Percentiles rank a stretch among this genome's conserved stretches.
phyloP scores from a whole-genome alignment of 2,329 filamentous ascomycete species.

The Scedosporium apiospermum region DNA sequence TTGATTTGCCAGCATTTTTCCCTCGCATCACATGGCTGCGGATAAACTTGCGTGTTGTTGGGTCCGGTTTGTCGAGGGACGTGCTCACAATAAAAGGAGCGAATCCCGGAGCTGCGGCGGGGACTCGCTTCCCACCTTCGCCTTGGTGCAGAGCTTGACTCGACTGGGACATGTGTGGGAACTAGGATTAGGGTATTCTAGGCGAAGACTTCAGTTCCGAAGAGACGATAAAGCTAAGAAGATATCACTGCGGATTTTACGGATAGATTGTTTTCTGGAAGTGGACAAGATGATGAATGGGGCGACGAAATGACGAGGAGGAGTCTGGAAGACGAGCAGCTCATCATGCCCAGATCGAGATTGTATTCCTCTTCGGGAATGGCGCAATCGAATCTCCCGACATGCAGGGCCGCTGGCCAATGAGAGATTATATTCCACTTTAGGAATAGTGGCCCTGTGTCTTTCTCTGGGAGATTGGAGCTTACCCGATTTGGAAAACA shows the following conservation, averaged over 20 bases:
- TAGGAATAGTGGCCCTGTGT: background rate
- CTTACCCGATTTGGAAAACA: background rate
- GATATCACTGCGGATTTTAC: background rate
- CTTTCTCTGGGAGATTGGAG: background rate
- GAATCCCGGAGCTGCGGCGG: background rate
- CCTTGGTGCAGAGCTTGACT: too few relatives aligned
- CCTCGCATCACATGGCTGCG: conserved; percentile 20
- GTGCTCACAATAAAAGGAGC: conserved; percentile 13
- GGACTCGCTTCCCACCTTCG: too few relatives aligned
- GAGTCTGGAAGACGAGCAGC: background rate
- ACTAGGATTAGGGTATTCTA: background rate
- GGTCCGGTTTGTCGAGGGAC: conserved; percentile 12
- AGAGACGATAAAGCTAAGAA: too few relatives aligned
- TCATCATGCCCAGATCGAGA: background rate
- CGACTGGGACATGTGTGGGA: background rate
- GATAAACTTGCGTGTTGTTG: conserved; percentile 14
- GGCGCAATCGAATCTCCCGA: background rate
- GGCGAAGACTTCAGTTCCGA: background rate
- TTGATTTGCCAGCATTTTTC: conserved; percentile 14
- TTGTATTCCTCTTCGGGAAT: background rate
- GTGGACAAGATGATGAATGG: background rate
- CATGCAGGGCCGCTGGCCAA: background rate
- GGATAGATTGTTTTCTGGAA: background rate
- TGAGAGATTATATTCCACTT: background rate
- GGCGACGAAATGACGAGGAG: background rate